Evolutionary conservation across 176 grass and related monocot species (phyloP).

Genomic region (Aegilops bicornis): DNA sequence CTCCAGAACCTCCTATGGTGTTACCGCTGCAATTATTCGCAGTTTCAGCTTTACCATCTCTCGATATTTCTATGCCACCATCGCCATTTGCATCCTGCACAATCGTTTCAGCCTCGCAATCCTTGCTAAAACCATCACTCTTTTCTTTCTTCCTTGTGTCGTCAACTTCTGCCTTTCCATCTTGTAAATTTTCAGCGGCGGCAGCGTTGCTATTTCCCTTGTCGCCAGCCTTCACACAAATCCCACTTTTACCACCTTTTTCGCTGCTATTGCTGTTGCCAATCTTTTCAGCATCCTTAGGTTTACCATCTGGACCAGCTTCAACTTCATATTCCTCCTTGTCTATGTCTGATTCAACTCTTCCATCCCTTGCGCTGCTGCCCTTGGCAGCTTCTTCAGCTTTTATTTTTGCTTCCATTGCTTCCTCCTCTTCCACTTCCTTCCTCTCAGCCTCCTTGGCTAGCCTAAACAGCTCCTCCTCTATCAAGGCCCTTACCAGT

Average conservation of each 20-base stretch:
- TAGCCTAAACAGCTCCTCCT: constrained; percentile 60
- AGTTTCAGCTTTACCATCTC: constrained; percentile 13
- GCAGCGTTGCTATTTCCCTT: neutral
- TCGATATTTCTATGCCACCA: neutral
- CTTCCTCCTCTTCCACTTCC: constrained; percentile 47
- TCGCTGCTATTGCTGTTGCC: neutral
- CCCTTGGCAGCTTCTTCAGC: constrained; percentile 21
- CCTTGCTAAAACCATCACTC: neutral
- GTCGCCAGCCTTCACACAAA: constrained; percentile 3
- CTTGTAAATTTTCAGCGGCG: neutral
- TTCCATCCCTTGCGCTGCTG: constrained; percentile 8
- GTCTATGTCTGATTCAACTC: constrained; percentile 12
- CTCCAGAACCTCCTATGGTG: neutral
- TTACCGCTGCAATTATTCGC: neutral
- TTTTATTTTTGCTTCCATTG: constrained; percentile 38
- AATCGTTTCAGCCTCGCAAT: constrained; percentile 3
- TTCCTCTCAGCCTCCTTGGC: constrained; percentile 49
- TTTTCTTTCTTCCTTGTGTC: neutral
- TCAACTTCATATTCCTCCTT: constrained; percentile 6
- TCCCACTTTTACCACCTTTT: neutral
- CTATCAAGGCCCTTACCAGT: constrained; percentile 51
- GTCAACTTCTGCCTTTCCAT: neutral
- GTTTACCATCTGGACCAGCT: constrained; percentile 1
- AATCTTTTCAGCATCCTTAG: constrained; percentile 12
- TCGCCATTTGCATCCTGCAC: neutral